phyloP scores from a whole-genome alignment of 176 grass and related monocot species.

The Triticum dicoccoides region DNA sequence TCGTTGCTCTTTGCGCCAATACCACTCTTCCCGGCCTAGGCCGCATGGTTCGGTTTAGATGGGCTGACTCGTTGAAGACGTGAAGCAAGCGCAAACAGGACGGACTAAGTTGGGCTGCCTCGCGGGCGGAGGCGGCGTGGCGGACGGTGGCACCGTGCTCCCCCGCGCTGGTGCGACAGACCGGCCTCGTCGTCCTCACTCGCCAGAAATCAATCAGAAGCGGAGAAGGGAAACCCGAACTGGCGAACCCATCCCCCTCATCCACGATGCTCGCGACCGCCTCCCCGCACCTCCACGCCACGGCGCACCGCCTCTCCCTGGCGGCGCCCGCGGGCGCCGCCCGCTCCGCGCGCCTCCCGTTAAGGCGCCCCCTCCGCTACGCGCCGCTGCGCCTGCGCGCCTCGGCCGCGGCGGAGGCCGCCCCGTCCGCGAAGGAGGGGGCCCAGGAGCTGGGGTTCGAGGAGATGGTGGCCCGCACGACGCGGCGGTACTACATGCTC shows the following conservation, averaged over 20 bases:
- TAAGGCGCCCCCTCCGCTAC: background rate
- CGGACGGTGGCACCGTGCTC: background rate
- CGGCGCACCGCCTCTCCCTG: slow-evolving; percentile 26
- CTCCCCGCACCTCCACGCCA: slow-evolving; percentile 22
- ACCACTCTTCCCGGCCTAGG: too few species aligned
- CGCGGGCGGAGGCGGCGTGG: background rate
- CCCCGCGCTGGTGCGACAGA: background rate
- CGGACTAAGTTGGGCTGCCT: background rate
- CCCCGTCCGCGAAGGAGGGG: slow-evolving; percentile 40
- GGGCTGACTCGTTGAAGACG: too few species aligned
- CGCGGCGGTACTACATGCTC: slow-evolving; percentile 80
- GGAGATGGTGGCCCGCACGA: slow-evolving; percentile 65
- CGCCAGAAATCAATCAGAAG: background rate
- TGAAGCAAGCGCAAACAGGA: too few species aligned
- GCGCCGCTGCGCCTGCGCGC: slow-evolving; percentile 24
- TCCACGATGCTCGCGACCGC: slow-evolving; percentile 41
- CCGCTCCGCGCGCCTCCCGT: background rate
- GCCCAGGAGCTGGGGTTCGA: slow-evolving; percentile 49
- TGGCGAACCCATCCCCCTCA: background rate
- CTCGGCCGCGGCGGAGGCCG: slow-evolving; percentile 15
- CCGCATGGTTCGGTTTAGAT: too few species aligned
- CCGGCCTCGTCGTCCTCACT: background rate
- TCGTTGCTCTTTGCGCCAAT: too few species aligned
- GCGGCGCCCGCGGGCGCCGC: background rate
- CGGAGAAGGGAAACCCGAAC: background rate